phyloP scores from a whole-genome alignment of 2,329 filamentous ascomycete species.

The Periconia sp. region DNA sequence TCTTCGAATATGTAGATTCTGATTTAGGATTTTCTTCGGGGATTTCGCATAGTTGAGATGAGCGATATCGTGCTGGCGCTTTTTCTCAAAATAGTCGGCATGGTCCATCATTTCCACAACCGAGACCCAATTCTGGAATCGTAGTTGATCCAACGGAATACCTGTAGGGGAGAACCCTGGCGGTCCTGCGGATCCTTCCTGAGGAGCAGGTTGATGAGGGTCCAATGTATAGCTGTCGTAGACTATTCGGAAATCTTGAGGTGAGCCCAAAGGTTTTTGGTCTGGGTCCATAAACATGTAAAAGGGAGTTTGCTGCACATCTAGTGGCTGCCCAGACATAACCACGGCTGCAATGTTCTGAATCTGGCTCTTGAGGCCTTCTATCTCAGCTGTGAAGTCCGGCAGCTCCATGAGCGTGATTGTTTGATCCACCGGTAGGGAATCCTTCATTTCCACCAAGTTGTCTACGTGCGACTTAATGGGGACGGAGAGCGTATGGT shows the following conservation, averaged over 20 bases:
- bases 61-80: background rate
- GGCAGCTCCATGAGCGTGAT: slow-evolving; percentile 19
- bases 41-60: no score
- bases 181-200: slow-evolving; percentile 11
- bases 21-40: no score
- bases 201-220: slow-evolving; percentile 35
- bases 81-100: slow-evolving; percentile 33
- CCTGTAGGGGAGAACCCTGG: slow-evolving; percentile 41
- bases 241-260: slow-evolving; percentile 41
- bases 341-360: slow-evolving; percentile 34
- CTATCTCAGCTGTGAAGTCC: slow-evolving; percentile 24
- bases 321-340: slow-evolving; percentile 41
- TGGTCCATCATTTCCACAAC: slow-evolving; percentile 54
- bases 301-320: slow-evolving; percentile 43
- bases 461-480: slow-evolving; percentile 7
- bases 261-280: slow-evolving; percentile 23
- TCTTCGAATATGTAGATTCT: background rate
- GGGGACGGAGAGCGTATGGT: slow-evolving; percentile 27
- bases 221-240: slow-evolving; percentile 55
- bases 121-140: slow-evolving; percentile 58
- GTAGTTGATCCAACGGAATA: slow-evolving; percentile 51
- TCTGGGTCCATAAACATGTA: slow-evolving; percentile 44
- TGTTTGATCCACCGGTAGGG: background rate
- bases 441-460: slow-evolving; percentile 12
- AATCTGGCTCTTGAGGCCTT: slow-evolving; percentile 29